Conservation (phyloP, 257 asterid genomes). For the Scutellaria baicalensis region DNA sequence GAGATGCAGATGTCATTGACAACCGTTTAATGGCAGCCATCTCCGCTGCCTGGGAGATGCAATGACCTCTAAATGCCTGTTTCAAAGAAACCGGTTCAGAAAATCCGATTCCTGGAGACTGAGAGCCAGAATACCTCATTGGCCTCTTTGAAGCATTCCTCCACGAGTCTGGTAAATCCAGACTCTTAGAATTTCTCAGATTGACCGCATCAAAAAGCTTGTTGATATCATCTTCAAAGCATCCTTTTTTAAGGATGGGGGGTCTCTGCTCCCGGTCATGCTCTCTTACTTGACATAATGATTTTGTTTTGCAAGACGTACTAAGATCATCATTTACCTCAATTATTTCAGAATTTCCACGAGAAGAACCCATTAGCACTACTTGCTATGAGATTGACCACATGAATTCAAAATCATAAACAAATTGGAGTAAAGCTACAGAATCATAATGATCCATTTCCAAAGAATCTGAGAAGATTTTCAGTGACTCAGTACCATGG, state of each 20-base stretch:
- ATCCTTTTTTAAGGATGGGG: slow-evolving; percentile 22
- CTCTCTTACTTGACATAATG: slow-evolving; percentile 11
- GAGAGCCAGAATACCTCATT: slow-evolving; percentile 48
- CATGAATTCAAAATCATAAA: slow-evolving; percentile 7
- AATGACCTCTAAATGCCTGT: slow-evolving; percentile 87
- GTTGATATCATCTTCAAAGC: slow-evolving; percentile 36
- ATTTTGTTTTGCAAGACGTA: slow-evolving; percentile 14
- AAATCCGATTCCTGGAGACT: slow-evolving; percentile 70
- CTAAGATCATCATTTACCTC: slow-evolving; percentile 49
- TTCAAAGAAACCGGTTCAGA: slow-evolving; percentile 83
- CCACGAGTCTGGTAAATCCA: slow-evolving; percentile 34
- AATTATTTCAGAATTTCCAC: slow-evolving; percentile 57
- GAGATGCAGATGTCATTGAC: slow-evolving; percentile 68
- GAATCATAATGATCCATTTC: slow-evolving; percentile 2
- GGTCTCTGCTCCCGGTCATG: slow-evolving; percentile 24
- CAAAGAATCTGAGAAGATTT: not conserved
- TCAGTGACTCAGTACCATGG: not conserved
- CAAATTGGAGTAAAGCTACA: not conserved
- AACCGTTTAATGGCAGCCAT: slow-evolving; percentile 70
- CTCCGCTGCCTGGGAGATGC: slow-evolving; percentile 97
- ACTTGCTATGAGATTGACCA: slow-evolving; percentile 1
- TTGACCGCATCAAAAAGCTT: slow-evolving; percentile 48
- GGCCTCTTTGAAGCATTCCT: slow-evolving; percentile 68
- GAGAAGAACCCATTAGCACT: slow-evolving; percentile 51
- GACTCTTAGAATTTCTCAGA: slow-evolving; percentile 37